Evolutionary conservation across 2,329 filamentous ascomycete species (phyloP), one percentile per base, ranked within the genome.

Genomic region (Mycosphaerelloides madeirae): DNA sequence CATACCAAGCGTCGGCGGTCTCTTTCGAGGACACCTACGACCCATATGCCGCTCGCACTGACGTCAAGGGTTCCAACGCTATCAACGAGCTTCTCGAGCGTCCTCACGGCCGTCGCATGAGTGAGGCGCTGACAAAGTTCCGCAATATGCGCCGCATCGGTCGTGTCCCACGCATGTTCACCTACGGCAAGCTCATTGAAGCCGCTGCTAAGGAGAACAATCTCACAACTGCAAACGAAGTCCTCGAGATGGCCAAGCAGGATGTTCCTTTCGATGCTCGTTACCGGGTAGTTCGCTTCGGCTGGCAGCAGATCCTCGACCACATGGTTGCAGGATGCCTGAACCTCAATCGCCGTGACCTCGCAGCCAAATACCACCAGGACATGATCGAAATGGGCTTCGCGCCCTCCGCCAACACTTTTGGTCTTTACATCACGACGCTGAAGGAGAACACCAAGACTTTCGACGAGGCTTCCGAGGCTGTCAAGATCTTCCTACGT

Each of bases 391-490:
- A 88, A 49, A 93, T 97, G 75, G 91, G 91, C 37, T 83, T 86
- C 48, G 84, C 90, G 8, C 93, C 93, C 13, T 95, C 91, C 2
- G 93, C 93, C 33, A 98, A 98, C 74, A 98, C 93, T 0, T 98
- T 94, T 58, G 93, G 93, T 48, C 79, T 98, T 14, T 98, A 97
- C 76, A 98, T 98, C 69, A 97, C 94, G n/a, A 97, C 91, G 1
- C 76, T 98, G 50, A 96, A 97, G 73, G 91, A 95, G 63, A 95
- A 88, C 1, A 88, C 88, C 54, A 95, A 95, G 79, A 97, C 90
- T 0, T 97, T 96, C 55, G 93, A 98, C 61, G 93, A 98, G 67
- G 93, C 93, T 9, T 89, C 89, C 7, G 93, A 97, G 67, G 93
- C 93, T 44, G 85, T 97, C 63, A 94, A 94, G 71, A 95, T 98